Conservation (phyloP, 163 green algal genomes). For the Chlamydomonas reinhardtii region DNA sequence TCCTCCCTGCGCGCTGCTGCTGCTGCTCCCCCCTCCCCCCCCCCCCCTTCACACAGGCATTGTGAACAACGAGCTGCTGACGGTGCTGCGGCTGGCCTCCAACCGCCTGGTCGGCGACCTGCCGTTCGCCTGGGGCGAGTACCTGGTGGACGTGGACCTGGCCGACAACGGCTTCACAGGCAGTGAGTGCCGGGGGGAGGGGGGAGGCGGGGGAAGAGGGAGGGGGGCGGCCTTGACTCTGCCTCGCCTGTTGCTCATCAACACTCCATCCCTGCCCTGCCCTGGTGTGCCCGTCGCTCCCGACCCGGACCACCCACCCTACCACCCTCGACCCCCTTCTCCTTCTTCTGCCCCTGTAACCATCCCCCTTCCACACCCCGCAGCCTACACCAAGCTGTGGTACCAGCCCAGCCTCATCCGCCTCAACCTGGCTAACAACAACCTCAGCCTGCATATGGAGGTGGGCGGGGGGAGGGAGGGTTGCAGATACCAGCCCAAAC, state of each 20-base stretch:
- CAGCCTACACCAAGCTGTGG: not conserved
- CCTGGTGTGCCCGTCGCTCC: too few species aligned
- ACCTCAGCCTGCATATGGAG: conserved; percentile 4
- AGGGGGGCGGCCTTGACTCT: too few species aligned
- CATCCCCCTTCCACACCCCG: too few species aligned
- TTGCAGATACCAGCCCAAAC: too few species aligned
- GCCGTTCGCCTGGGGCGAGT: not conserved
- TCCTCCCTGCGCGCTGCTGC: not conserved
- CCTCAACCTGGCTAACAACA: conserved; percentile 42
- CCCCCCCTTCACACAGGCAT: not conserved
- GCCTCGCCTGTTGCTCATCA: too few species aligned
- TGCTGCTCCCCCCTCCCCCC: not conserved
- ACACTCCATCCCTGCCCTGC: too few species aligned
- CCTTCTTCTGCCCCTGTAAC: not conserved
- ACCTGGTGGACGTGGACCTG: conserved; percentile 22
- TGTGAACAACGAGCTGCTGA: not conserved
- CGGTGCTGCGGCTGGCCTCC: not conserved
- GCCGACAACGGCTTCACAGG: conserved; percentile 5
- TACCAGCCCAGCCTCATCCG: not conserved
- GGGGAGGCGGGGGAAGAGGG: too few species aligned
- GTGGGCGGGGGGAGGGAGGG: not conserved
- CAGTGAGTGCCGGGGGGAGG: not conserved
- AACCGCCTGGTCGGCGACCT: conserved; percentile 13
- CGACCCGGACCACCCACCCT: too few species aligned
- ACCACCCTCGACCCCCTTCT: too few species aligned